Base-by-base conservation (phyloP, 2,329 filamentous ascomycete species). In the Lecanosticta acicola region DNA sequence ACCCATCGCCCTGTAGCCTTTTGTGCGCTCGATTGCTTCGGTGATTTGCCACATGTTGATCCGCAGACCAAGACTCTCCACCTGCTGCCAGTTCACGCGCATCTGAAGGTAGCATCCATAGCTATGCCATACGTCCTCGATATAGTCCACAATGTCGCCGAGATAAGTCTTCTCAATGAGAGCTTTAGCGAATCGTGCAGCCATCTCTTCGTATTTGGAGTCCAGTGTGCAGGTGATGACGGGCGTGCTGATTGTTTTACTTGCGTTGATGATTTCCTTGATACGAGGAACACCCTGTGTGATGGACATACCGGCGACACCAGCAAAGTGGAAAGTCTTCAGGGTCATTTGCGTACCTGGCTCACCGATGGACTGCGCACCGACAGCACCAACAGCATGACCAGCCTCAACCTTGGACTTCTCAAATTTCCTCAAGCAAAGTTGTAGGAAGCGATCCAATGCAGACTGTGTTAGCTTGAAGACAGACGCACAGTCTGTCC, bases 231-330 rank as follows among this genome's bases (percentile, higher is more conserved):
- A 97, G 4, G 80, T 82, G 57, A 98, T 94, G 63, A 98, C 85
- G 0, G 93, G 93, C 0, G 93, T 98, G 66, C 86, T 94, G 68
- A 98, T 98, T 40, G 76, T 74, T 66, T 89, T 94, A 7, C 89
- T 95, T 4, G 93, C 93, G 70, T 98, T 98, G 81, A 98, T 98
- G 57, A 98, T 98, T 75, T 98, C 93, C 71, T 98, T 98, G 74
- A 98, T 98, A 83, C 93, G 91, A 1, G 93, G 93, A 4, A 98
- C 93, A 86, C 93, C 93, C 64, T 96, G 88, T 0, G 93, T 98
- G 64, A 98, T 95, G 77, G 88, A 95, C 93, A 98, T 97, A 66
- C 91, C 91, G 35, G 93, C 93, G 54, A 98, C 93, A 85, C 93
- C 93, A 64, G 93, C 93, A 74, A 98, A 98, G 85, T 97, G 93